Base-by-base conservation (phyloP, 257 asterid genomes). In the Apocynum venetum region DNA sequence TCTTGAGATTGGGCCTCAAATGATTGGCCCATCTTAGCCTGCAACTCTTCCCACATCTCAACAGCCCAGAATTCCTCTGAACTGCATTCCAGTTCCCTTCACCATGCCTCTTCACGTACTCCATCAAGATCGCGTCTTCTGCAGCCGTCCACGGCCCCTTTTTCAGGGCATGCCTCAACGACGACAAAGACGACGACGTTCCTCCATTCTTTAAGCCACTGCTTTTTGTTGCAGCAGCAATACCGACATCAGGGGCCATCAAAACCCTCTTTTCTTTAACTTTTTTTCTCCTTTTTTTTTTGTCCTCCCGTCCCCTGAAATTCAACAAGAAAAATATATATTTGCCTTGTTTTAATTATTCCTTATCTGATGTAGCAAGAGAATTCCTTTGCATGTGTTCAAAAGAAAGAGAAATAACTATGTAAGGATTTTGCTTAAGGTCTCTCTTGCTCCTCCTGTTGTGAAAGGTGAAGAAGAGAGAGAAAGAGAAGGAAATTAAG, bases 21-120 rank as follows among this genome's bases (percentile, higher is more conserved):
- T 85, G 88, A 55, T 85, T 85, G 53, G 86, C 85, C 88, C 88
- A 85, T 76, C 88, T 80, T 10, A 85, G 74, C 72, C 88, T 78
- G 14, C 88, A 85, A 68, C 88, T 85, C 61, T 85, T 85, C 3
- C 94, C 97, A 35, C 94, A 89, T 72, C 97, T 80, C 91, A 87
- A 65, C 74, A 91, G 79, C 31, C 93, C 92, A 0, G 97, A 87
- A 72, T 89, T 88, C 73, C 88, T 81, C 55, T 88, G 95, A 31
- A 91, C 95, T 0, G 97, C 91, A 44, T 91, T 91, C 97, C 95
- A 91, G 71, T 89, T 91, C 12, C 95, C 95, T 61, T 89, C 95
- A 11, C 92, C 95, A 36, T 91, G 88, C 11, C 83, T 87, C 53
- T 79, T 87, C 0, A 91, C 97, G 64, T 91, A 87, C 55, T 91